Evolutionary conservation across 352 stramenopile species (phyloP).

Genomic region (Peronosclerospora sorghi): DNA sequence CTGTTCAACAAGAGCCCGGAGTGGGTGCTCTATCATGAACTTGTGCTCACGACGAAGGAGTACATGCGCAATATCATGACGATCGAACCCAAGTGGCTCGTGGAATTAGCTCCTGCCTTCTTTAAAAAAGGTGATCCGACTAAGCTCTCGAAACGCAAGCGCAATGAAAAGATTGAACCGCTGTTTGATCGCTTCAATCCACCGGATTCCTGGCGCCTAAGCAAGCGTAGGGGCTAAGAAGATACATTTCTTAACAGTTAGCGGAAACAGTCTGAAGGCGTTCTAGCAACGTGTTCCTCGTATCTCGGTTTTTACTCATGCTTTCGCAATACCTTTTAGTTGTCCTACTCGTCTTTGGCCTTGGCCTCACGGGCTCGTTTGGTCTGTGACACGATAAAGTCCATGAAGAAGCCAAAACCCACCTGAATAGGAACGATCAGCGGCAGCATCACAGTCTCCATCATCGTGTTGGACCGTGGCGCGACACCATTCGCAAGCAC

Average conservation of each 20-base stretch:
- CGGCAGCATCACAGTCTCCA: conserved; percentile 63
- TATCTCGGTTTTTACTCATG: conserved; percentile 1
- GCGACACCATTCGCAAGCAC: conserved; percentile 64
- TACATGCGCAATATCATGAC: conserved; percentile 99
- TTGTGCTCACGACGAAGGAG: conserved; percentile 92
- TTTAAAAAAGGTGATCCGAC: conserved; percentile 97
- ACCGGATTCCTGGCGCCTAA: conserved; percentile 94
- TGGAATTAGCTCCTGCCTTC: conserved; percentile 92
- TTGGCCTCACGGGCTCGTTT: conserved; percentile 45
- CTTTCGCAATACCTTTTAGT: neutral
- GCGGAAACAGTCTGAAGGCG: conserved; percentile 3
- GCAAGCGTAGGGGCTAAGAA: conserved; percentile 87
- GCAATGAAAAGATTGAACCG: conserved; percentile 99
- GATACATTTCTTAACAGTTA: neutral
- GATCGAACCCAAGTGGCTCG: conserved; percentile 99
- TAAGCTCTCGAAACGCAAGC: conserved; percentile 96
- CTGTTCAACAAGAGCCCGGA: conserved; percentile 99
- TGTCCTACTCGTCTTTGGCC: conserved; percentile 38
- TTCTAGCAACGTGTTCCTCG: neutral
- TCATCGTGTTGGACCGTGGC: conserved; percentile 52
- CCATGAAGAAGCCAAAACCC: conserved; percentile 72
- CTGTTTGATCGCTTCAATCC: conserved; percentile 98
- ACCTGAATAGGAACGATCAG: conserved; percentile 56
- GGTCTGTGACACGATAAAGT: conserved; percentile 54
- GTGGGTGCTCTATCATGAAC: conserved; percentile 97